Conservation (phyloP, 371 early-diverging fungal species). For the Zopfochytrium polystomum region DNA sequence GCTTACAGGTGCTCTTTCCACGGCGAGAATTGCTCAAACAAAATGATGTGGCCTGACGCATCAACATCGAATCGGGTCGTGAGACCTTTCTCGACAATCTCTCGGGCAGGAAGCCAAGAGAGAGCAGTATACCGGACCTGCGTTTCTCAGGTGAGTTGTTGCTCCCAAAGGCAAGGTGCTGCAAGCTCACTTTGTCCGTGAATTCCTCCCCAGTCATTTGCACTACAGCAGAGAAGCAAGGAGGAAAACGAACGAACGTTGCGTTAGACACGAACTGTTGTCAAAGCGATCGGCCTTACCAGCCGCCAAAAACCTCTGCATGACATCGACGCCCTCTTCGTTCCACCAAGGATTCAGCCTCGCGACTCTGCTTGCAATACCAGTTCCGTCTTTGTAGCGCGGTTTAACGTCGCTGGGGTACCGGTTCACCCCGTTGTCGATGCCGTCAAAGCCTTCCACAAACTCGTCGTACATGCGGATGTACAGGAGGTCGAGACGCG, state of each 20-base stretch:
- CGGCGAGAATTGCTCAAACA: constrained; percentile 79
- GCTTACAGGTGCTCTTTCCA: constrained; percentile 62
- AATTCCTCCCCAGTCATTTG: constrained; percentile 78
- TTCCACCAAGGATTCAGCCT: constrained; percentile 94
- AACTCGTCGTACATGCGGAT: constrained; percentile 75
- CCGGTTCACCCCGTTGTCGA: constrained; percentile 88
- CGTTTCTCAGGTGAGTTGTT: neutral
- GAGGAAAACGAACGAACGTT: neutral
- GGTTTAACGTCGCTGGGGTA: constrained; percentile 77
- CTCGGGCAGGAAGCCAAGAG: constrained; percentile 87
- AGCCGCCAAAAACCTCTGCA: constrained; percentile 38
- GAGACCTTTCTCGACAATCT: constrained; percentile 63
- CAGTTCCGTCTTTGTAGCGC: constrained; percentile 77
- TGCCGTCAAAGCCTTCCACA: constrained; percentile 39
- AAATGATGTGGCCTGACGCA: constrained; percentile 73
- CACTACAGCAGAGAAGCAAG: constrained; percentile 31
- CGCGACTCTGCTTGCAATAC: constrained; percentile 72
- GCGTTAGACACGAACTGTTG: neutral
- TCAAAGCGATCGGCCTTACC: constrained; percentile 27
- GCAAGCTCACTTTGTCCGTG: constrained; percentile 38
- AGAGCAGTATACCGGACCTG: constrained; percentile 61
- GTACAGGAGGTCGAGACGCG: constrained; percentile 56
- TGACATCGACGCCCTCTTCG: constrained; percentile 64
- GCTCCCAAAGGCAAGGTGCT: constrained; percentile 5
- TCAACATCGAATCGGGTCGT: constrained; percentile 52